phyloP scores from a whole-genome alignment of 768 basidiomycete species.

The Leccinum arenicola region DNA sequence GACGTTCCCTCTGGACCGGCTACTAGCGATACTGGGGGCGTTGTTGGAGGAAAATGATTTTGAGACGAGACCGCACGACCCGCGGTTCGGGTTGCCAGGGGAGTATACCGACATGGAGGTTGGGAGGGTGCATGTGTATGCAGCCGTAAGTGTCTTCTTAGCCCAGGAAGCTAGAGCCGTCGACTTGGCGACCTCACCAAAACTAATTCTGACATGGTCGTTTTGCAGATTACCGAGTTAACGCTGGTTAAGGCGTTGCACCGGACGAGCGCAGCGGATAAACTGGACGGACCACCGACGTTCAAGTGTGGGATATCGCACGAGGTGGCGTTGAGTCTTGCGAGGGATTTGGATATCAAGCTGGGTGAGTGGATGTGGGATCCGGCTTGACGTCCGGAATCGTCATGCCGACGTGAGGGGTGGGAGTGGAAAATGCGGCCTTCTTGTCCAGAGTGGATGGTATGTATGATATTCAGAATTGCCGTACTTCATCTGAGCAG shows the following conservation, averaged over 20 bases:
- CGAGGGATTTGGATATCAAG: constrained; percentile 55
- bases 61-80: constrained; percentile 41
- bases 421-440: background rate
- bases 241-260: constrained; percentile 59
- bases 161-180: background rate
- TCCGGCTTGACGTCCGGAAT: constrained; percentile 22
- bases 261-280: constrained; percentile 57
- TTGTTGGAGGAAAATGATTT: constrained; percentile 68
- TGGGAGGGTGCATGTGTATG: constrained; percentile 46
- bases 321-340: constrained; percentile 50
- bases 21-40: constrained; percentile 76
- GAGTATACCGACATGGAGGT: constrained; percentile 74
- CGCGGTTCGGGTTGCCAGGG: constrained; percentile 55
- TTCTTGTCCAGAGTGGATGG: too few relatives aligned
- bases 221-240: constrained; percentile 44
- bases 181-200: background rate
- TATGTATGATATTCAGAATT: too few relatives aligned
- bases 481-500: too few relatives aligned
- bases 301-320: constrained; percentile 75
- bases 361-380: constrained; percentile 74
- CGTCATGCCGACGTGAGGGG: background rate
- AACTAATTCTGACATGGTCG: background rate
- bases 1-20: constrained; percentile 37
- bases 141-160: constrained; percentile 48
- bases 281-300: constrained; percentile 64